Base-by-base conservation (phyloP, 768 basidiomycete genomes). In the Lyophyllum decastes region DNA sequence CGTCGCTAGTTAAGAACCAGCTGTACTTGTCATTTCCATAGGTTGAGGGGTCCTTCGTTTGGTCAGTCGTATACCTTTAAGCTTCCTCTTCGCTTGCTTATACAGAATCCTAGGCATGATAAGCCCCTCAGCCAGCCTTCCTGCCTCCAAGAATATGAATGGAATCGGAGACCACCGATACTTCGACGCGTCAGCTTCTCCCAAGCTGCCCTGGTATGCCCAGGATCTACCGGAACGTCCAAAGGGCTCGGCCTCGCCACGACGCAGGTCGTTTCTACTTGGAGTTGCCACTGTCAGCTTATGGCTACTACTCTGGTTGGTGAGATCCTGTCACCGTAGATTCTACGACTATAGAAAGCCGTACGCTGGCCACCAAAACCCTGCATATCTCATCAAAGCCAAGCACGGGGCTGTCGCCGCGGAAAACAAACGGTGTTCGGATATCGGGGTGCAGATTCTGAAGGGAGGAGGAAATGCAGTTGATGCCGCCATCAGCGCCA, bases 391-490 rank as follows among this genome's bases (percentile, higher is more conserved):
- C 22, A 73, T 83, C 27, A 65, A 74, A 56, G 96, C 89, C 0
- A 75, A 79, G 30, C 74, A 88, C 61, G 96, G 92, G 4, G 96
- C 94, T 0, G 95, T 98, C 17, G 94, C 96, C 4, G 81, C 88
- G 25, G 95, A 98, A 76, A 94, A 95, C 71, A 80, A 83, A 61
- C 74, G 86, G 19, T 98, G 96, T 71, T 95, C 94, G 9, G 73
- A 90, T 43, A 86, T 97, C 48, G 96, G 95, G 2, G 84, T 97
- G 1, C 74, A 84, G 4, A 77, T 87, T 9, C 64, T 96, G 57
- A 87, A 85, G 73, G 82, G 85, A 8, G 95, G 94, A 25, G 96
- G 96, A 17, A 95, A 91, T 65, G 95, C 95, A 0, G 85, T 96
- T 16, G 96, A 98, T 62, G 88, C 96, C 0, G 89, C 86, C 0